Evolutionary conservation across 1,284 basidiomycete species (phyloP), one percentile per base, ranked within the genome.

Genomic region (Rhodotorula sp.): DNA sequence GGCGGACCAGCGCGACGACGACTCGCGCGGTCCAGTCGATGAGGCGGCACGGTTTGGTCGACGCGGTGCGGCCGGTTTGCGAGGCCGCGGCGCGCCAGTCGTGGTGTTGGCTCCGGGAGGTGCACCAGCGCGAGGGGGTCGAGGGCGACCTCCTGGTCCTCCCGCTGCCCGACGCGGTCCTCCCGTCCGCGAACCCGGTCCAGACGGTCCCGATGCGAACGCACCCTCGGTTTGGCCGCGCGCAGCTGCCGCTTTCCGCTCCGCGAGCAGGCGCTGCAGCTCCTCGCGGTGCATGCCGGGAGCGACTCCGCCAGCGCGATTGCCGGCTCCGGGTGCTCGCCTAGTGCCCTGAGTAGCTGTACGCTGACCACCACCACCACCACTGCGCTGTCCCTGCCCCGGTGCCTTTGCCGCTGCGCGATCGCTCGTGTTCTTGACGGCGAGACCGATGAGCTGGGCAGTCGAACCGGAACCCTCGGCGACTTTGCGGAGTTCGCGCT

Each of bases 361-460:
- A 34, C 61, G 21, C 2, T 5, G 16, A 18, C 18, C 18, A 3
- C 20, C 8, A 15, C n/a, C 26, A 8, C 20, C 8, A 6, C 26
- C 16, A n/a, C 7, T 7, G 26, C 18, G 23, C 7, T 7, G n/a
- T 5, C 31, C 26, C 47, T 49, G 26, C 7, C 26, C 26, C 1
- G n/a, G 46, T 3, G 46, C 26, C 7, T 18, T 29, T 34, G 23
- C 20, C 7, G n/a, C 57, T 20, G 29, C 60, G 26, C 31, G 29
- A 7, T 16, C 20, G 29, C 51, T 59, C 29, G 70, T 68, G 52
- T 71, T 64, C 48, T 62, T 51, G 34, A 71, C 70, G 46, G 70
- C 70, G 65, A 67, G 58, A 3, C 46, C 52, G 66, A 71, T 49
- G 21, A 68, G 58, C 54, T 67, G 59, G 31, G 70, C 66, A 7